Evolutionary conservation across 495 filamentous ascomycete genomes (phyloP).

Genomic region (Polyplosphaeria fusca): DNA sequence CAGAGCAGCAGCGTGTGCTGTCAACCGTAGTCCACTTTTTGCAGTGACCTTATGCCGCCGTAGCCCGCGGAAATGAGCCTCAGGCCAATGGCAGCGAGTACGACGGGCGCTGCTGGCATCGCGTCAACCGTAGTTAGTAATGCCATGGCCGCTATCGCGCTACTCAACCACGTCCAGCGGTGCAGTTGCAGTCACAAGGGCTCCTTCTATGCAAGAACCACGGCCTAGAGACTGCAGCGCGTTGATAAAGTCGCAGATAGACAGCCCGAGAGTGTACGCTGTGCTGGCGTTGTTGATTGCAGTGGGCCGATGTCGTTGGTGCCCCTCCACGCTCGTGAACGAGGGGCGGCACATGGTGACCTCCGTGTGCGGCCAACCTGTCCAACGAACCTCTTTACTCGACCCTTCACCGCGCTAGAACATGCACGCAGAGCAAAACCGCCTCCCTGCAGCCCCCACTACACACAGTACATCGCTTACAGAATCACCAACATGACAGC

Average conservation of each 20-base stretch:
- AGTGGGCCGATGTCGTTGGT: not conserved
- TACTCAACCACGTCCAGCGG: not conserved
- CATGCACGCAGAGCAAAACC: no score
- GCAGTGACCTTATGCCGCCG: constrained; percentile 3
- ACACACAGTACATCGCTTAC: not conserved
- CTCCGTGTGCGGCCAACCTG: no score
- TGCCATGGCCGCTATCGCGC: constrained; percentile 16
- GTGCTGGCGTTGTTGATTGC: not conserved
- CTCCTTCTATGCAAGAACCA: not conserved
- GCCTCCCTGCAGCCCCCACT: no score
- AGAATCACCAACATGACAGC: not conserved
- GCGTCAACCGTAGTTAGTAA: not conserved
- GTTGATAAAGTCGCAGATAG: constrained; percentile 13
- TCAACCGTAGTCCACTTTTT: not conserved
- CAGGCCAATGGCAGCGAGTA: not conserved
- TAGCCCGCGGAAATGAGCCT: not conserved
- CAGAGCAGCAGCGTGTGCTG: no score
- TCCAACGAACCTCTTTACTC: no score
- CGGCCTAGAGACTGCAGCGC: not conserved
- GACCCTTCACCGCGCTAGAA: no score
- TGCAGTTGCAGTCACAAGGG: not conserved
- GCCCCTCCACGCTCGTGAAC: no score
- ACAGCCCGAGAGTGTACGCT: no score
- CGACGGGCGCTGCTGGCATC: not conserved
- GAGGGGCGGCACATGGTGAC: no score